These are phyloP conservation scores for Jatropha curcas DNA, from an alignment of 345 rosid species.

Conservation along the genomic window DNA sequence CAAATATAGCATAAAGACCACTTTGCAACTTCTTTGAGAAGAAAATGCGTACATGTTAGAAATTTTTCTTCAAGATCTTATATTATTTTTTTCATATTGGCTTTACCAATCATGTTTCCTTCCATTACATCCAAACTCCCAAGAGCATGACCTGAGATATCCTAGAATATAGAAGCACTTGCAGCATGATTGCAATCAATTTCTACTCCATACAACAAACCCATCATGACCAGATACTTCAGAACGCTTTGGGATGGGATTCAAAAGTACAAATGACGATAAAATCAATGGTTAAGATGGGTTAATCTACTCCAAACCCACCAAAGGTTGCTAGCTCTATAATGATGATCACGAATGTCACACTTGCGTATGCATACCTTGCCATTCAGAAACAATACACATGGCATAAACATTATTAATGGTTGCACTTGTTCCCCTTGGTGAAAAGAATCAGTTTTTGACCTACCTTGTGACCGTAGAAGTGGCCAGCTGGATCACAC, in stretches of 20 bases:
- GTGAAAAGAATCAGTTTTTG: background rate
- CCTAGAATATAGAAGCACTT: too few relatives aligned
- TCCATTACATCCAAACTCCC: too few relatives aligned
- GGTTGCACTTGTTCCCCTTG: constrained; percentile 1
- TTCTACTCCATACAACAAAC: too few relatives aligned
- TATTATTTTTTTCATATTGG: too few relatives aligned
- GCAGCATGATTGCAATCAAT: too few relatives aligned
- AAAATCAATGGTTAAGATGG: background rate
- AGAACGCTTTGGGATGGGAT: background rate
- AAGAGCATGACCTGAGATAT: too few relatives aligned
- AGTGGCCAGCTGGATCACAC: constrained; percentile 99
- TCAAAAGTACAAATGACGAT: background rate
- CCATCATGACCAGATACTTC: background rate
- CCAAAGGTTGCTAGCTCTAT: background rate
- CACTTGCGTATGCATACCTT: background rate
- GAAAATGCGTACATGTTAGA: background rate
- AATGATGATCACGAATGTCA: background rate
- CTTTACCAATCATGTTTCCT: too few relatives aligned
- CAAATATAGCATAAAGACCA: too few relatives aligned
- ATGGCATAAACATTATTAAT: background rate
- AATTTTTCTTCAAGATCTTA: background rate
- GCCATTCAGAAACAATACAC: background rate
- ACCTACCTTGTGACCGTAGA: constrained; percentile 93
- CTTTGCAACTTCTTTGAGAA: background rate
- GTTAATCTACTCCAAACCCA: background rate